Percentiles rank a stretch among this genome's conserved stretches.
These are phyloP conservation scores for Pseudogymnoascus sp. DNA, from an alignment of 2,329 filamentous ascomycete species.

Conservation along the genomic window DNA sequence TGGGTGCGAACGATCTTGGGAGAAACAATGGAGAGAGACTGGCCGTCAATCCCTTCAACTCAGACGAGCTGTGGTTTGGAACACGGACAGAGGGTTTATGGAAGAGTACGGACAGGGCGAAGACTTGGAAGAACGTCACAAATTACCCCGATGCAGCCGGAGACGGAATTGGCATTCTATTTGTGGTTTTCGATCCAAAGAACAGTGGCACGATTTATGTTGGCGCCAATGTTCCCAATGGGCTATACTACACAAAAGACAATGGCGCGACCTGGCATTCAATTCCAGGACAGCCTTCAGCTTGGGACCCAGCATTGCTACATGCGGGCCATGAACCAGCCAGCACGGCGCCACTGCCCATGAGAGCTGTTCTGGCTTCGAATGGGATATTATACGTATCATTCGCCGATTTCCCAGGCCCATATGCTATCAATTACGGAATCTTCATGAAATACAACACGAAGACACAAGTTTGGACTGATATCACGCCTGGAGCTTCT, in stretches of 20 bases:
- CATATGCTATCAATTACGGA: neutral
- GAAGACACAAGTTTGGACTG: neutral
- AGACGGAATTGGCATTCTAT: slow-evolving; percentile 15
- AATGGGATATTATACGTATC: neutral
- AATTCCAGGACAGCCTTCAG: slow-evolving; percentile 14
- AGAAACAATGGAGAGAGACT: slow-evolving; percentile 16
- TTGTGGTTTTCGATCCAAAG: slow-evolving; percentile 17
- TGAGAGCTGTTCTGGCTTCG: slow-evolving; percentile 12
- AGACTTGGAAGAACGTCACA: slow-evolving; percentile 17
- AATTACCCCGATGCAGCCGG: slow-evolving; percentile 15
- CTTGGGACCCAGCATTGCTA: slow-evolving; percentile 13
- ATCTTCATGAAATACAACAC: slow-evolving; percentile 1
- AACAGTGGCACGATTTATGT: slow-evolving; percentile 17
- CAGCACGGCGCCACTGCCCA: slow-evolving; percentile 14
- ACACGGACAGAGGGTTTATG: slow-evolving; percentile 16
- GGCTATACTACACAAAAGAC: slow-evolving; percentile 14
- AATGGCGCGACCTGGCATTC: slow-evolving; percentile 13
- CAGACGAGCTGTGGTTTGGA: slow-evolving; percentile 16
- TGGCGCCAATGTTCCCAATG: slow-evolving; percentile 15
- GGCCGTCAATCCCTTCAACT: slow-evolving; percentile 16
- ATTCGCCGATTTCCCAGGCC: slow-evolving; percentile 1
- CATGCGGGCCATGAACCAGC: slow-evolving; percentile 11
- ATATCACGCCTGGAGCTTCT: neutral
- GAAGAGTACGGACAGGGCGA: slow-evolving; percentile 15
- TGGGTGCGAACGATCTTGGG: slow-evolving; percentile 16